Percentiles rank a stretch among this genome's conserved stretches.
These are phyloP conservation scores for Globisporangium acanthophoron DNA, from an alignment of 352 stramenopile genomes.

Conservation along the genomic window DNA sequence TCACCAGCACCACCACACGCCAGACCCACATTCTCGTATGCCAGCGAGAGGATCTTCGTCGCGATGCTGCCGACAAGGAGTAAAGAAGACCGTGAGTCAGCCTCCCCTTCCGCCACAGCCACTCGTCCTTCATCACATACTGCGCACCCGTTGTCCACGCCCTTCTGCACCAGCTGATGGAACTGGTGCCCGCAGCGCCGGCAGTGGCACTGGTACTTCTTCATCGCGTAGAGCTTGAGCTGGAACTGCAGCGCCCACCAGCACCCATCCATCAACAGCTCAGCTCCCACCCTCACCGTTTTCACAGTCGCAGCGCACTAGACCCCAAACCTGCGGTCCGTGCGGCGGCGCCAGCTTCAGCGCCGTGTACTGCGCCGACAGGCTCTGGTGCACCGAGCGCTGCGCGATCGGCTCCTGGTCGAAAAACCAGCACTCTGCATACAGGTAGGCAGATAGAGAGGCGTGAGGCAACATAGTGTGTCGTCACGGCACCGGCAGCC, in stretches of 20 bases:
- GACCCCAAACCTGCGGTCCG: conserved; percentile 51
- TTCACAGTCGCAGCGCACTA: neutral
- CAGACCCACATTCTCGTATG: conserved; percentile 72
- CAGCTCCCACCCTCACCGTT: neutral
- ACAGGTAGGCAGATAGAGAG: neutral
- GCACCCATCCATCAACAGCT: neutral
- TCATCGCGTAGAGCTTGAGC: conserved; percentile 81
- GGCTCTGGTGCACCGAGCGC: conserved; percentile 27
- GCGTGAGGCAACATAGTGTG: neutral
- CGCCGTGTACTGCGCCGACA: conserved; percentile 43
- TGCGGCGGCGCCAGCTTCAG: conserved; percentile 70
- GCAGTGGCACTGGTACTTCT: conserved; percentile 75
- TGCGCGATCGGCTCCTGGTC: conserved; percentile 60
- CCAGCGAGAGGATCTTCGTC: conserved; percentile 81
- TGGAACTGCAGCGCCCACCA: conserved; percentile 50
- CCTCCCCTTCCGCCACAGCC: neutral
- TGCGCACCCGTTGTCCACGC: conserved; percentile 81
- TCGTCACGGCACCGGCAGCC: neutral
- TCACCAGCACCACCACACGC: neutral
- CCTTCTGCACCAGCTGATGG: conserved; percentile 77
- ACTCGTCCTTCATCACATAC: neutral
- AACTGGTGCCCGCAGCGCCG: conserved; percentile 56
- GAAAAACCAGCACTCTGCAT: conserved; percentile 86
- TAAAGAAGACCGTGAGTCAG: neutral
- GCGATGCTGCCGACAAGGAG: conserved; percentile 45